phyloP scores from a whole-genome alignment of 805 yeast species.

The Saccharomycodes ludwigii region DNA sequence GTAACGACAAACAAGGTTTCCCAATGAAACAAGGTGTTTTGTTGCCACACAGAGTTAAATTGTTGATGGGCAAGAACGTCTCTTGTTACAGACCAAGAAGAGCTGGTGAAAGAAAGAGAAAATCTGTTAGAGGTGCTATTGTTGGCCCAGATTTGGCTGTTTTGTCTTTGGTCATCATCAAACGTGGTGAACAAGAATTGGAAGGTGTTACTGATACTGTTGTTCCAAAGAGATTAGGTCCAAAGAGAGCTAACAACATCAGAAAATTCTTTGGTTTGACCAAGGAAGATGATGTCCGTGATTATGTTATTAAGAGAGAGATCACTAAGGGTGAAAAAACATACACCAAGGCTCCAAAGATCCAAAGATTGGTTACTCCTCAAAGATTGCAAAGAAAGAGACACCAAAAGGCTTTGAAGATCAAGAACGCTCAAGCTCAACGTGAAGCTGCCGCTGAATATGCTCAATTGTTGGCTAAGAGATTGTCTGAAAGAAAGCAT shows the following conservation, averaged over 20 bases:
- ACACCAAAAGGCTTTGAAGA: conserved; percentile 85
- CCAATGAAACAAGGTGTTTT: conserved; percentile 99
- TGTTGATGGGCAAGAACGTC: conserved; percentile 84
- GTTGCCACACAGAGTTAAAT: conserved; percentile 99
- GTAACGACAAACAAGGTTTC: conserved; percentile 99
- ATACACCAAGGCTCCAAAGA: conserved; percentile 99
- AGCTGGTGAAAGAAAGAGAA: conserved; percentile 99
- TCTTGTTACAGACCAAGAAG: conserved; percentile 99
- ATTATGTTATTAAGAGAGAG: conserved; percentile 96
- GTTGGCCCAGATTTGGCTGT: conserved; percentile 96
- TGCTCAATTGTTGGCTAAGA: conserved; percentile 96
- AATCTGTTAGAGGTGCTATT: conserved; percentile 99
- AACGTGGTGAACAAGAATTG: conserved; percentile 94
- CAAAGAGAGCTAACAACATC: conserved; percentile 99
- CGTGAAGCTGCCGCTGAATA: conserved; percentile 99
- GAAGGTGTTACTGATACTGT: conserved; percentile 91
- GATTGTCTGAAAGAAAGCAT: conserved; percentile 96
- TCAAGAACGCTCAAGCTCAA: conserved; percentile 95
- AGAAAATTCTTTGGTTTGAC: conserved; percentile 95
- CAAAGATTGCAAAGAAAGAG: conserved; percentile 99
- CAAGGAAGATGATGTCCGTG: conserved; percentile 39
- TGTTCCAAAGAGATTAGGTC: conserved; percentile 98
- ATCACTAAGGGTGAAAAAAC: conserved; percentile 95
- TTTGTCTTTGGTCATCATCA: conserved; percentile 82
- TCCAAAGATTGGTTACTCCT: conserved; percentile 98